Evolutionary conservation across 208 protist species (phyloP), one percentile per base, ranked within the genome.

Genomic region (Histomonas meleagridis): DNA sequence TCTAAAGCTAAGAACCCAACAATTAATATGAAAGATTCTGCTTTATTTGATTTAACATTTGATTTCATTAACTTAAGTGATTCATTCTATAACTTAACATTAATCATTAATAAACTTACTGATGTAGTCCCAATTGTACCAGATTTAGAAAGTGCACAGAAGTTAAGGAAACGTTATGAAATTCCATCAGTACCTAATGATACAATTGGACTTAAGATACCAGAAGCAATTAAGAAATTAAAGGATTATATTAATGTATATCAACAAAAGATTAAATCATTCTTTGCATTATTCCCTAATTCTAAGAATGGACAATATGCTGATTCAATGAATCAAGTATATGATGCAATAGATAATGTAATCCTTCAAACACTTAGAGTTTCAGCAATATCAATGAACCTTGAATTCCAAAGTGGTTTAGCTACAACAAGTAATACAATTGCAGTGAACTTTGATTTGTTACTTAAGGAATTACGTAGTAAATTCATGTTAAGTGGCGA

Each of bases 91-190:
- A 12, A 51, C 21, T 26, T 46, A 55, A 38, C 55, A 2, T 38
- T 21, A 9, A 12, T n/a, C 2, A 16, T 43, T 14, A 1, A 32
- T 18, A 51, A 35, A 9, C 28, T 86, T 14, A 86, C 76, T 40
- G 76, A 86, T n/a, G 16, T 10, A 18, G 46, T 55, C 18, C 40
- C 7, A 28, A 2, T 43, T 0, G 7, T 46, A 5, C 76, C 76
- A 55, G 76, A 86, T 86, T n/a, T 86, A 26, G 76, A 86, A 46
- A 86, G 46, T 48, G 76, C 76, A n/a, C 46, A 86, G 32, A 86
- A 86, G 26, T n/a, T 86, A 14, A 43, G 16, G 28, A 86, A 86
- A n/a, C 16, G 18, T 26, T 86, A 51, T 48, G 1, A 5, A 0
- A 2, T 86, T 16, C 76, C 76, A 38, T 18, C 46, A 55, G 26